Base-by-base conservation (phyloP, 108 stramenopile genomes). In the Nannochloropsis gaditana region DNA sequence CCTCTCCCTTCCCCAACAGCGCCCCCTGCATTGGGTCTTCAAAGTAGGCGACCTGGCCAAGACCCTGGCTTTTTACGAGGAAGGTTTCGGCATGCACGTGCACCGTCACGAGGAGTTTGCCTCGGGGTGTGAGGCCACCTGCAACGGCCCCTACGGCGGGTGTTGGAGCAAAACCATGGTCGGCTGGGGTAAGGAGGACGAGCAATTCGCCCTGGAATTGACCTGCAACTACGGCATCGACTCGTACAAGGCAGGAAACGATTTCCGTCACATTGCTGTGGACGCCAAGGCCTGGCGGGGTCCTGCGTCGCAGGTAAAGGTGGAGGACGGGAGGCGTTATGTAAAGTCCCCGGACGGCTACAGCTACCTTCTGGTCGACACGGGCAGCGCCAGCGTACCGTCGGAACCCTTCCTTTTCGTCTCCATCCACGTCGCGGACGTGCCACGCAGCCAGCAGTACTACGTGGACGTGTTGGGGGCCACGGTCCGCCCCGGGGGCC, bases 161-260 rank as follows among this genome's bases (percentile, higher is more conserved):
- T 87, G 87, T n/a, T 89, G 89, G 89, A 87, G 87, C 2, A 89
- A 89, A 80, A 89, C 89, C 19, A 89, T 89, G 89, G 84, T 89
- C 43, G 89, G 89, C 4, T 88, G 45, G 84, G 89, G 89, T 5
- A 87, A 87, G 41, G 89, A 89, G 87, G 84, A 86, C 50, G 81
- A 87, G 43, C n/a, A 84, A 82, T 89, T 89, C 42, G 89, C 87
- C 43, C 87, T 89, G 80, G 89, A 89, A 85, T 80, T 89, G 9
- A 89, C 89, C 73, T 89, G 84, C 87, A 89, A 89, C 82, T 89
- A 89, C 84, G 89, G 89, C 81, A 89, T 89, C 45, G 87, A 89
- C 44, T 19, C 79, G 42, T 89, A 89, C 85, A 83, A 85, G 79
- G 44, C 43, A 21, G 89, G 89, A 15, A 45, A 89, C 81, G 89